A percentile compares a stretch with the other conserved stretches of the same genome.
Conservation (phyloP, 2,329 filamentous ascomycete species). For the Aureobasidium sp. region DNA sequence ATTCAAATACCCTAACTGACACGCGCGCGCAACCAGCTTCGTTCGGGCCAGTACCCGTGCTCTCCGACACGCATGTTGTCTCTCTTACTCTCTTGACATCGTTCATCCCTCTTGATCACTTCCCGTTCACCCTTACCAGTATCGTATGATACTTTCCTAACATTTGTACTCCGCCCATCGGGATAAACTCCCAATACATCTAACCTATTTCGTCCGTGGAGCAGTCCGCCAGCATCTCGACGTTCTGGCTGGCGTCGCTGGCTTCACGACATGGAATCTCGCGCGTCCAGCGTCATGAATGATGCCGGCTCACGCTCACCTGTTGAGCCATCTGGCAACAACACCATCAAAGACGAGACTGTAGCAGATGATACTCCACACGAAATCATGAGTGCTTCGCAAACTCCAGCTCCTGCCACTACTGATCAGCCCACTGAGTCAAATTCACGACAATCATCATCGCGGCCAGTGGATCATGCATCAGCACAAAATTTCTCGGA, state of each 20-base stretch:
- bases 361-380: not conserved
- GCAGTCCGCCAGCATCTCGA: not conserved
- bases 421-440: not conserved
- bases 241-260: conserved; percentile 5
- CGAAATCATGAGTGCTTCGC: conserved; percentile 8
- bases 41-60: conserved; percentile 7
- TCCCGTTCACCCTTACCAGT: not conserved
- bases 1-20: conserved; percentile 7
- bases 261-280: conserved; percentile 1
- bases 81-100: not conserved
- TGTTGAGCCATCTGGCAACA: not conserved
- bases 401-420: conserved; percentile 1
- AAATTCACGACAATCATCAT: conserved; percentile 8
- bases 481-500: conserved; percentile 14
- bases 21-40: conserved; percentile 5
- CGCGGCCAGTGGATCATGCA: not conserved
- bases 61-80: conserved; percentile 12
- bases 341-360: not conserved
- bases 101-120: not conserved
- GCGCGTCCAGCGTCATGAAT: conserved; percentile 7
- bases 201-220: not conserved
- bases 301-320: conserved; percentile 3
- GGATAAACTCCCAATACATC: not conserved
- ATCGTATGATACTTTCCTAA: not conserved
- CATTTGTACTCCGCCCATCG: not conserved